phyloP scores from a whole-genome alignment of 768 basidiomycete genomes.

The Kwoniella bestiolae region DNA sequence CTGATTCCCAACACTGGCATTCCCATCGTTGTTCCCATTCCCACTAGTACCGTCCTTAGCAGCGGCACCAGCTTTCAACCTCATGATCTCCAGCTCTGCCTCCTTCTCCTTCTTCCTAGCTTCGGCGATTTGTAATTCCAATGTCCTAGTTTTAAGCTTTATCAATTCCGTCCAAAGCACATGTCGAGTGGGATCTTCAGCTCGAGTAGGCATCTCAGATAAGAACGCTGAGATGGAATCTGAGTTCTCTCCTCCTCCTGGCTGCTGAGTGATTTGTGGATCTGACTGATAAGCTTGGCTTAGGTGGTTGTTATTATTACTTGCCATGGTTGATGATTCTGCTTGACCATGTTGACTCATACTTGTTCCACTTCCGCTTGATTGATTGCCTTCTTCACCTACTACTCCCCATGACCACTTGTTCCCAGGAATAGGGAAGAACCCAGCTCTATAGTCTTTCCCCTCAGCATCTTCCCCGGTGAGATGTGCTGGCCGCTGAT shows the following conservation, averaged over 20 bases:
- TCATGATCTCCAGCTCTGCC: constrained; percentile 48
- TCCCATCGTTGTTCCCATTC: neutral
- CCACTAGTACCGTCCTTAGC: neutral
- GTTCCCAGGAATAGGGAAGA: constrained; percentile 16
- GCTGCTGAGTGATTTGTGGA: neutral
- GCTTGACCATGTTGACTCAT: neutral
- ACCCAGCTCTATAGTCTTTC: neutral
- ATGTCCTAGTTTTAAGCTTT: constrained; percentile 35
- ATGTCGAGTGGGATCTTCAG: constrained; percentile 38
- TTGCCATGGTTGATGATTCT: neutral
- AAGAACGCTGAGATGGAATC: constrained; percentile 29
- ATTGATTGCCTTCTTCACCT: neutral
- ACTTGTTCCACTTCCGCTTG: neutral
- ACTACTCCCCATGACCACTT: neutral
- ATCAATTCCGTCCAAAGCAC: constrained; percentile 47
- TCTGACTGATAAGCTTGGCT: neutral
- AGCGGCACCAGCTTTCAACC: constrained; percentile 30
- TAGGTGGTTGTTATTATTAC: neutral
- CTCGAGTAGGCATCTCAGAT: constrained; percentile 36
- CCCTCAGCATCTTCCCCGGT: constrained; percentile 7
- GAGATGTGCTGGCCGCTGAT: constrained; percentile 13
- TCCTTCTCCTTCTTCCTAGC: constrained; percentile 50
- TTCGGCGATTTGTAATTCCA: constrained; percentile 54
- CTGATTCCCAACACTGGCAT: neutral
- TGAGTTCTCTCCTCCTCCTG: neutral